phyloP scores from a whole-genome alignment of 2,329 filamentous ascomycete species.

The Coniochaeta sp. region DNA sequence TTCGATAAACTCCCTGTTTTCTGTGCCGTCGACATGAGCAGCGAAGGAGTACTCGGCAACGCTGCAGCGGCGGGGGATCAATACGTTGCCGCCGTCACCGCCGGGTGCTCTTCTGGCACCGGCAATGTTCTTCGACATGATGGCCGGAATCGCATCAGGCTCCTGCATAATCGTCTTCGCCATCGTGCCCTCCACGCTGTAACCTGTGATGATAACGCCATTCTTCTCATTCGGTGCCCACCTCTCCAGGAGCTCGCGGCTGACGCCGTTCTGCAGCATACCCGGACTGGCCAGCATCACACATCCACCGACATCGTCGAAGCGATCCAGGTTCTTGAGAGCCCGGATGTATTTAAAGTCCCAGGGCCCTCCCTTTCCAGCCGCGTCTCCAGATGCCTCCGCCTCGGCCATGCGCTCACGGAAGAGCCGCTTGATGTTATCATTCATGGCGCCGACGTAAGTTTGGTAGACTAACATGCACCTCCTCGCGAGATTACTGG shows the following conservation, averaged over 20 bases:
- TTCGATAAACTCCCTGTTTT: conserved; percentile 96
- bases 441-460: conserved; percentile 97
- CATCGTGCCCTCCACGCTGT: conserved; percentile 98
- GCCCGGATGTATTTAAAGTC: conserved; percentile 93
- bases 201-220: conserved; percentile 97
- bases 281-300: conserved; percentile 96
- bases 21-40: conserved; percentile 90
- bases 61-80: conserved; percentile 88
- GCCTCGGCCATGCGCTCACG: conserved; percentile 86
- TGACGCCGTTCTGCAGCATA: conserved; percentile 97
- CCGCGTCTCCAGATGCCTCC: conserved; percentile 68
- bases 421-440: conserved; percentile 96
- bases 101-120: conserved; percentile 56
- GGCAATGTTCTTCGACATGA: conserved; percentile 71
- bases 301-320: conserved; percentile 91
- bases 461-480: conserved; percentile 99
- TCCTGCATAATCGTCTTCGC: conserved; percentile 92
- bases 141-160: conserved; percentile 87
- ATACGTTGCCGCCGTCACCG: conserved; percentile 73
- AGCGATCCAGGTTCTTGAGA: conserved; percentile 86
- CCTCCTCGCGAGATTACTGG: conserved; percentile 86
- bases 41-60: conserved; percentile 94
- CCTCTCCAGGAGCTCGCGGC: conserved; percentile 82
- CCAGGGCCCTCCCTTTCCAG: conserved; percentile 81
- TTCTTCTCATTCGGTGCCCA: conserved; percentile 97